Evolutionary conservation across 805 yeast species (phyloP), one percentile per base, ranked within the genome.

Genomic region (Metschnikowia picachoensis): DNA sequence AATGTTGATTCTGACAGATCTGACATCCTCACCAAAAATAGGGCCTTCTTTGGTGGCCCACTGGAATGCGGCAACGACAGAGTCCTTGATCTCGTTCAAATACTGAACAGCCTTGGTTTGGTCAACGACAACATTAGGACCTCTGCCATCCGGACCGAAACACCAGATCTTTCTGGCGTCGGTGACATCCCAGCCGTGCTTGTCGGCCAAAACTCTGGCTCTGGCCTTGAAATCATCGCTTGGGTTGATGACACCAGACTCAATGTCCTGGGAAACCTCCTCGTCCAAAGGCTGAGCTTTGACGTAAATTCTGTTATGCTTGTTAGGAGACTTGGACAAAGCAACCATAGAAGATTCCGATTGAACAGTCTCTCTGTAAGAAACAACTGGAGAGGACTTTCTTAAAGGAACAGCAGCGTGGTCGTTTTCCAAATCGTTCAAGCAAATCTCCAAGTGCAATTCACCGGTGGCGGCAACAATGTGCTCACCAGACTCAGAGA

Each of bases 1-100:
- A 70, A 92, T 87, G 96, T 92, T 92, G 76, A 89, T 79, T 81
- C 98, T 90, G 68, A 90, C 82, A 67, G 96, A 87, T 83, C 99
- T 90, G 80, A 90, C 77, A 75, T 77, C 79, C 83, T 94, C 98
- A 81, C 95, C 96, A 70, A 94, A 80, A 73, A 92, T 78, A 73
- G 99, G 99, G 83, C 99, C 99, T 78, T 94, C 97, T 82, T 87
- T 91, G 70, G 97, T 82, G 78, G 98, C 98, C 97, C 97, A 94
- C 82, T 92, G 97, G 97, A 92, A 92, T 74, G 97, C 98, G 73
- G 99, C 94, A 70, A 90, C 97, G 69, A 91, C 97, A 69, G 96
- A 92, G 78, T 92, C 99, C 88, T 92, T 92, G 84, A 94, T 94
- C 83, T 92, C 99, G 76, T 81, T 76, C 79, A 92, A 85, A 90